Evolutionary conservation across 192 early-diverging fungal species (phyloP), one percentile per base, ranked within the genome.

Genomic region (Coemansia sp.): DNA sequence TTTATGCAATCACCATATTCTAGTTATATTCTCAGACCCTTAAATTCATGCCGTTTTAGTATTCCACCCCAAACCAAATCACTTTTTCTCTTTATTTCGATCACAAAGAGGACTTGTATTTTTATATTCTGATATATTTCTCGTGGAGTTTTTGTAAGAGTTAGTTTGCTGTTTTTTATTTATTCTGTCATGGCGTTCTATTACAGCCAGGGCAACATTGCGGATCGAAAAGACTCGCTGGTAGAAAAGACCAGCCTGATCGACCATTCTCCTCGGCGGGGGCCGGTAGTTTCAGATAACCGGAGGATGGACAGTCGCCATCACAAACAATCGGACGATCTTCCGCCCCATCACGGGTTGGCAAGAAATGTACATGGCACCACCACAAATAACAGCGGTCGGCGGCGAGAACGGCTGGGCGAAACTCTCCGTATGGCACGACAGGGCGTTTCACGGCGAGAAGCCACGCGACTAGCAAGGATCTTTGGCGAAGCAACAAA

Each of bases 141-240:
- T 36, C 13, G 34, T n/a, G n/a, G n/a, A n/a, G n/a, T n/a, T n/a
- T n/a, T n/a, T n/a, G n/a, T n/a, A n/a, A n/a, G n/a, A 41, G 4
- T 27, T 20, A 7, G 10, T 50, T 50, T 27, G 6, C 47, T 27
- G 2, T 27, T 3, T 50, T 50, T 14, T 50, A 50, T 50, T 50
- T 14, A 50, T 28, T 27, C 25, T 50, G 33, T 34, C 23, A 79
- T 79, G 77, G 77, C 77, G 25, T 80, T 80, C 29, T 80, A 70
- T 22, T 80, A 64, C 40, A 74, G 59, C 60, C 77, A 70, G n/a
- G 72, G 72, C 27, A 64, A 65, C 54, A 15, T 48, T 14, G 42
- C 45, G 23, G 67, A 68, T 30, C 62, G 62, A 62, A 58, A 61
- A 60, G 61, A 64, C 7, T 25, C 19, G 45, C 15, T 48, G 10